Evolutionary conservation across 495 filamentous ascomycete genomes (phyloP).

Genomic region (Penicillium cinerascens): DNA sequence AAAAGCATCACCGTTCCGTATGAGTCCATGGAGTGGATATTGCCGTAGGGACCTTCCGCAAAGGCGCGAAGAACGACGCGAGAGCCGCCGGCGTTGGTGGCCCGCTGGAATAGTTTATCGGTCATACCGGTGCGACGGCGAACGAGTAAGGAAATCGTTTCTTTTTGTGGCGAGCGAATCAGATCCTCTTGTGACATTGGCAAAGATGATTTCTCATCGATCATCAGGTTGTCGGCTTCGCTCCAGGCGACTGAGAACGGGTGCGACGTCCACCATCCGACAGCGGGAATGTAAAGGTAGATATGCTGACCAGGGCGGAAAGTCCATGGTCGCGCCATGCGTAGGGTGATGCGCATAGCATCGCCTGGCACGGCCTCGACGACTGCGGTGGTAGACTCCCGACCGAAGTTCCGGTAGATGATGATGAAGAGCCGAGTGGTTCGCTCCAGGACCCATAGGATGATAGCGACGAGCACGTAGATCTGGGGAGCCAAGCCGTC

Average conservation of each 20-base stretch:
- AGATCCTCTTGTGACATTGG: slow-evolving; percentile 37
- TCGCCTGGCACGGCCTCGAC: slow-evolving; percentile 80
- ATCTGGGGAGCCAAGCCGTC: slow-evolving; percentile 59
- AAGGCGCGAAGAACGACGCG: slow-evolving; percentile 54
- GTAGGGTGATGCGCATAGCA: slow-evolving; percentile 75
- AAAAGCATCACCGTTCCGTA: slow-evolving; percentile 90
- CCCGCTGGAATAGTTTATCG: slow-evolving; percentile 68
- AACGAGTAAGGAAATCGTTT: slow-evolving; percentile 72
- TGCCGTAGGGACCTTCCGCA: slow-evolving; percentile 87
- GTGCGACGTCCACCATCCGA: slow-evolving; percentile 82
- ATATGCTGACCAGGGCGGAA: slow-evolving; percentile 82
- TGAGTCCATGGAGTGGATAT: slow-evolving; percentile 75
- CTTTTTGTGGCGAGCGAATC: slow-evolving; percentile 38
- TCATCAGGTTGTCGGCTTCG: slow-evolving; percentile 38
- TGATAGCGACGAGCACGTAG: slow-evolving; percentile 64
- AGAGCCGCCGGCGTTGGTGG: slow-evolving; percentile 36
- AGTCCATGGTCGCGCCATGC: slow-evolving; percentile 69
- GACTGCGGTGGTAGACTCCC: slow-evolving; percentile 62
- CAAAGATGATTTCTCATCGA: slow-evolving; percentile 40
- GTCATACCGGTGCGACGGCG: slow-evolving; percentile 87
- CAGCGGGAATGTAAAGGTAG: slow-evolving; percentile 75
- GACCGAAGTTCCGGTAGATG: slow-evolving; percentile 64
- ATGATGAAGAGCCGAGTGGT: slow-evolving; percentile 63
- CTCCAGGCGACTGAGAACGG: slow-evolving; percentile 94
- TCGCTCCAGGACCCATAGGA: slow-evolving; percentile 77